These are phyloP conservation scores for Cordyceps militaris DNA, from an alignment of 2,329 filamentous ascomycete species.

Conservation along the genomic window DNA sequence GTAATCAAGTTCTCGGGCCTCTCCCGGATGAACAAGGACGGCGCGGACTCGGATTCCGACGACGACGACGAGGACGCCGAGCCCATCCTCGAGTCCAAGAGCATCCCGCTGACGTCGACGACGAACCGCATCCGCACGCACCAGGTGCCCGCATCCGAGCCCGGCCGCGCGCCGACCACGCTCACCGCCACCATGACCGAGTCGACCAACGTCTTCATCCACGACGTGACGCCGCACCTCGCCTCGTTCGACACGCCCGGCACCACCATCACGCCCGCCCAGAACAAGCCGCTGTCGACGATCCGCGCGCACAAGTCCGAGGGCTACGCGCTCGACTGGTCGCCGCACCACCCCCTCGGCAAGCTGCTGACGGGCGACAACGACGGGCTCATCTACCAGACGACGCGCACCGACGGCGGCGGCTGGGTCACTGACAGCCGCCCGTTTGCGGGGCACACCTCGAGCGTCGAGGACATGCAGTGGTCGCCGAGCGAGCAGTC, in stretches of 20 bases:
- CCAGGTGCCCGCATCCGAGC: constrained; percentile 66
- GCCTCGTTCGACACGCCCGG: constrained; percentile 86
- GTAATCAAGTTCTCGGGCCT: constrained; percentile 94
- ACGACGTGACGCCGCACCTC: constrained; percentile 88
- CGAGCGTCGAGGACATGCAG: constrained; percentile 88
- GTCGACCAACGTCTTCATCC: constrained; percentile 79
- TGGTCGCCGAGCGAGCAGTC: constrained; percentile 92
- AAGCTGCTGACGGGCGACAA: constrained; percentile 91
- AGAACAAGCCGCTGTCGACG: constrained; percentile 82
- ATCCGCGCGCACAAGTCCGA: constrained; percentile 88
- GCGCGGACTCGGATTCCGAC: constrained; percentile 42
- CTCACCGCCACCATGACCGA: constrained; percentile 91
- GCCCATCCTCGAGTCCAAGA: constrained; percentile 87
- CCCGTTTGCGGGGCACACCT: constrained; percentile 74
- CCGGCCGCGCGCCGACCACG: constrained; percentile 67
- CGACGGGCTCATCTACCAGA: constrained; percentile 81
- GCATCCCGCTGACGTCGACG: constrained; percentile 76
- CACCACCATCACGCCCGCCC: constrained; percentile 67
- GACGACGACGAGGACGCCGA: constrained; percentile 74
- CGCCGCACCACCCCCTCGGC: constrained; percentile 64
- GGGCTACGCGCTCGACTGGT: constrained; percentile 98
- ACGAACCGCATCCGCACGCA: constrained; percentile 91
- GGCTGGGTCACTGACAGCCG: constrained; percentile 83
- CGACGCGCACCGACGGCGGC: constrained; percentile 78
- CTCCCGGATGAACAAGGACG: constrained; percentile 72